These are phyloP conservation scores for Nemania sp. DNA, from an alignment of 2,329 filamentous ascomycete species.

Conservation along the genomic window DNA sequence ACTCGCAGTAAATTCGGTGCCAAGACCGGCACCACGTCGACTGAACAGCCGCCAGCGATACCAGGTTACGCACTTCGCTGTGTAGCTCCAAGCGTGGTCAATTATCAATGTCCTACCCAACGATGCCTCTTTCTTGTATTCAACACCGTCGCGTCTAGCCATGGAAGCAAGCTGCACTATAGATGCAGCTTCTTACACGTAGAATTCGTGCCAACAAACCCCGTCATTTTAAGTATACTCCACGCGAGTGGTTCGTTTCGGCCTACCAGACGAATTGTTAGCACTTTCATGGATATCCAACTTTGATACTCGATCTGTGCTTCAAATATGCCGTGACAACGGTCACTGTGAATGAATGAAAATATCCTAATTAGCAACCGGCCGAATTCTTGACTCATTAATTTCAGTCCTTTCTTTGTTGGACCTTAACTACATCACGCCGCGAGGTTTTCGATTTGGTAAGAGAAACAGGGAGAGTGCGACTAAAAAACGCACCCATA, in stretches of 20 bases:
- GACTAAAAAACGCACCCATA: not conserved
- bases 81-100: conserved; percentile 9
- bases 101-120: not conserved
- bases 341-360: conserved; percentile 1
- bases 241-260: too few relatives aligned
- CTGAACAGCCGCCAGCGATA: conserved; percentile 8
- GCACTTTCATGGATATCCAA: too few relatives aligned
- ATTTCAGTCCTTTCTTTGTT: not conserved
- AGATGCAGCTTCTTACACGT: too few relatives aligned
- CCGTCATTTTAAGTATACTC: too few relatives aligned
- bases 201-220: too few relatives aligned
- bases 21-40: conserved; percentile 8
- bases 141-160: conserved; percentile 2
- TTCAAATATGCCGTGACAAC: not conserved
- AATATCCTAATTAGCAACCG: not conserved
- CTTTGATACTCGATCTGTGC: conserved; percentile 2
- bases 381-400: conserved; percentile 13
- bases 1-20: conserved; percentile 12
- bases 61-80: not conserved
- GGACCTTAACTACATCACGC: conserved; percentile 2
- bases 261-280: too few relatives aligned
- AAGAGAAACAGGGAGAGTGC: conserved; percentile 2
- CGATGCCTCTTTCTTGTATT: too few relatives aligned
- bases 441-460: conserved; percentile 14
- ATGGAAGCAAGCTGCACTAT: not conserved